Evolutionary conservation across 495 filamentous ascomycete species (phyloP).

Genomic region (Pseudevernia furfuracea): DNA sequence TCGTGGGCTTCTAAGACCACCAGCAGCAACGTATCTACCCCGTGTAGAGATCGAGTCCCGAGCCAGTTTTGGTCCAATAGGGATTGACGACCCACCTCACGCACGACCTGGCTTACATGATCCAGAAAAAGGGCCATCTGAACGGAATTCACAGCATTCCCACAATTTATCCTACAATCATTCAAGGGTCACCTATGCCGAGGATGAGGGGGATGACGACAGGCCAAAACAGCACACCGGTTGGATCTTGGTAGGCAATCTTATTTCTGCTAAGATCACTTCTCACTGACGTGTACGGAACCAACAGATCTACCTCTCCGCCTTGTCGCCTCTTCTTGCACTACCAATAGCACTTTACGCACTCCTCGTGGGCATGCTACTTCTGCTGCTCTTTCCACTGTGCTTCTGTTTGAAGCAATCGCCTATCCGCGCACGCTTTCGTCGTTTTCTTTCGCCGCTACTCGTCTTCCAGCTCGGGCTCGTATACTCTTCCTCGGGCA

Average conservation of each 20-base stretch:
- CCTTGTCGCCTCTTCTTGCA: conserved; percentile 42
- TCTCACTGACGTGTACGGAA: not conserved
- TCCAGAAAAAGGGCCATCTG: conserved; percentile 3
- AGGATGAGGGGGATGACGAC: conserved; percentile 18
- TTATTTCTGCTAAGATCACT: not conserved
- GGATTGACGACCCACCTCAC: not conserved
- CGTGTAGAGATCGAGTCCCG: not conserved
- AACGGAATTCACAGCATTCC: not conserved
- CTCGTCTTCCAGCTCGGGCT: conserved; percentile 39
- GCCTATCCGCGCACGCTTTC: conserved; percentile 35
- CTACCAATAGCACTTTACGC: conserved; percentile 39
- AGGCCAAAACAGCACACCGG: conserved; percentile 25
- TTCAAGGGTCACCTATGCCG: conserved; percentile 1
- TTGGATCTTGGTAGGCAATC: conserved; percentile 28
- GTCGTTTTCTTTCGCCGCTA: conserved; percentile 38
- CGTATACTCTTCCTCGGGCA: conserved; percentile 30
- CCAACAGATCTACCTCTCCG: conserved; percentile 42
- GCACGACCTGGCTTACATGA: not conserved
- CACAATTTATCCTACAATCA: not conserved
- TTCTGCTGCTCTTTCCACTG: conserved; percentile 38
- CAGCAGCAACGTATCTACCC: not conserved
- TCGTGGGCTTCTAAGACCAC: not conserved
- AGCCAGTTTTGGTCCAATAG: not conserved
- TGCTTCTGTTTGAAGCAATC: conserved; percentile 35
- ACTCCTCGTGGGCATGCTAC: conserved; percentile 37